Conservation (phyloP, 805 yeast species). For the Wickerhamiella brachini region DNA sequence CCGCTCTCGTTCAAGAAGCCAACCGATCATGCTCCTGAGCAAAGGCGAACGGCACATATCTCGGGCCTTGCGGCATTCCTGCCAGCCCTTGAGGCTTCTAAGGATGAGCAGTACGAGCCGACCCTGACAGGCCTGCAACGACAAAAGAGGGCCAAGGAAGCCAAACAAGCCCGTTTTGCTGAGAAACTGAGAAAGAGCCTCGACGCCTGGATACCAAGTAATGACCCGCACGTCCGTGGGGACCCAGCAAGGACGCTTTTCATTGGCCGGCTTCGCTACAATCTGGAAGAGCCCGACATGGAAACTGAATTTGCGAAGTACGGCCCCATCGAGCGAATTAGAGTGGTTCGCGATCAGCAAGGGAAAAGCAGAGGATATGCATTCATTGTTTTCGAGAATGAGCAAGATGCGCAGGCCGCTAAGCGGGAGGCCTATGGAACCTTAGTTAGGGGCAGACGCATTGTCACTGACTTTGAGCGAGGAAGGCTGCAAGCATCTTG, state of each 20-base stretch:
- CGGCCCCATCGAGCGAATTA: slow-evolving; percentile 55
- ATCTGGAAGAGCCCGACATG: slow-evolving; percentile 52
- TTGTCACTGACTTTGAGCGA: slow-evolving; percentile 30
- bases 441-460: slow-evolving; percentile 37
- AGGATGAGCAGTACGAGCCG: slow-evolving; percentile 18
- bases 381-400: slow-evolving; percentile 56
- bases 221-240: slow-evolving; percentile 43
- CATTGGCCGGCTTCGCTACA: slow-evolving; percentile 56
- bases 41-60: slow-evolving; percentile 35
- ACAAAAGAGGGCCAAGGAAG: slow-evolving; percentile 15
- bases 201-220: slow-evolving; percentile 38
- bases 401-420: slow-evolving; percentile 48
- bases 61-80: slow-evolving; percentile 32
- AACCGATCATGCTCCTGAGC: slow-evolving; percentile 35
- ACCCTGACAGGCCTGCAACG: slow-evolving; percentile 25
- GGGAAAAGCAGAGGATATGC: slow-evolving; percentile 70
- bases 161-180: slow-evolving; percentile 15
- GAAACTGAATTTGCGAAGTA: slow-evolving; percentile 44
- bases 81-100: slow-evolving; percentile 17
- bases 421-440: slow-evolving; percentile 42
- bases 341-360: slow-evolving; percentile 43
- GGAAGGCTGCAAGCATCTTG: slow-evolving; percentile 26
- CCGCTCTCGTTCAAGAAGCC: slow-evolving; percentile 36
- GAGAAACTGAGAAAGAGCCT: slow-evolving; percentile 27
- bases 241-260: slow-evolving; percentile 75